These are phyloP conservation scores for Lizanozyma gosingica DNA, from an alignment of 1,139 yeast species.

Conservation along the genomic window DNA sequence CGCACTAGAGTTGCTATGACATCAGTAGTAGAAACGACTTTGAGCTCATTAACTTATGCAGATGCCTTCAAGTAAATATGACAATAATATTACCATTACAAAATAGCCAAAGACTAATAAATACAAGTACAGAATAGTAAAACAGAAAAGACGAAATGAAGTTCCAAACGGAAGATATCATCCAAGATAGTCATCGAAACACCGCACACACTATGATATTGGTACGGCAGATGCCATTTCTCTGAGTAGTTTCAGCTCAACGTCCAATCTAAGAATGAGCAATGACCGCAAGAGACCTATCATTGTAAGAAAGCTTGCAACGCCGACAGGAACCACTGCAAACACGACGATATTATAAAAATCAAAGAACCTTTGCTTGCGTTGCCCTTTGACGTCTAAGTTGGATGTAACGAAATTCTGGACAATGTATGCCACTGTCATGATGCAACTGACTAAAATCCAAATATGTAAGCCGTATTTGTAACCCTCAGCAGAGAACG, in stretches of 20 bases:
- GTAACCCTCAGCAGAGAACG: conserved; percentile 43
- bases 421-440: conserved; percentile 74
- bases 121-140: too few relatives aligned
- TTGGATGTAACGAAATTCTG: conserved; percentile 90
- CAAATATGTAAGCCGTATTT: conserved; percentile 76
- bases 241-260: conserved; percentile 26
- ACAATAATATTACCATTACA: too few relatives aligned
- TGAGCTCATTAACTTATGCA: too few relatives aligned
- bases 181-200: too few relatives aligned
- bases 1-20: too few relatives aligned
- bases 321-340: conserved; percentile 94
- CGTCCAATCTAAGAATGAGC: conserved; percentile 65
- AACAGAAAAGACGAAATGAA: too few relatives aligned
- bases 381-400: conserved; percentile 44
- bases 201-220: too few relatives aligned
- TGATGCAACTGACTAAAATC: conserved; percentile 79
- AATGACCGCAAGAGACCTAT: conserved; percentile 68
- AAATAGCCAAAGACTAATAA: too few relatives aligned
- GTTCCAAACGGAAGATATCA: too few relatives aligned
- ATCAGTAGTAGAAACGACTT: too few relatives aligned
- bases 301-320: conserved; percentile 92
- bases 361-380: conserved; percentile 57
- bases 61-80: too few relatives aligned
- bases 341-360: conserved; percentile 82
- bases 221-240: too few relatives aligned